Evolutionary conservation across 2,329 filamentous ascomycete genomes (phyloP).

Genomic region (Pezicula radicicola): DNA sequence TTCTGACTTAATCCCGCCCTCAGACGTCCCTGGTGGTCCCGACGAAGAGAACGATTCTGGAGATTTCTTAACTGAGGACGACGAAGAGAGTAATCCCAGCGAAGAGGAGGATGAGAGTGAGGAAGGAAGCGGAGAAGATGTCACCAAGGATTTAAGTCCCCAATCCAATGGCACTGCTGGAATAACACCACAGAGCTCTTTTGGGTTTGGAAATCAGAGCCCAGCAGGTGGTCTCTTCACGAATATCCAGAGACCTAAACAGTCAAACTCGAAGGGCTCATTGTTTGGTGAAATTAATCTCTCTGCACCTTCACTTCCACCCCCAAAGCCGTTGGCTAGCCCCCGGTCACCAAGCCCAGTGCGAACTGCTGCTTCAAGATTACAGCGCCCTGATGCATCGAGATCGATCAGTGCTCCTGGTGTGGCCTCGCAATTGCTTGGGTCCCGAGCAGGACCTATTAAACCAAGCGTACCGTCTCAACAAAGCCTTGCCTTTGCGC

Average conservation of each 20-base stretch:
- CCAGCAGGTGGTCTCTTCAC: slow-evolving; percentile 32
- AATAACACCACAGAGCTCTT: slow-evolving; percentile 57
- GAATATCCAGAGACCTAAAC: slow-evolving; percentile 43
- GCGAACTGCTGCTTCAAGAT: slow-evolving; percentile 49
- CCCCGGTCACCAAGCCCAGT: slow-evolving; percentile 73
- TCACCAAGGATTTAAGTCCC: slow-evolving; percentile 61
- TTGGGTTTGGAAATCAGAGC: slow-evolving; percentile 43
- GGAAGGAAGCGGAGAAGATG: slow-evolving; percentile 62
- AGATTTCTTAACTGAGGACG: slow-evolving; percentile 29
- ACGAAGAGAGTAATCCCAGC: slow-evolving; percentile 27
- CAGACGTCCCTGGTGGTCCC: slow-evolving; percentile 26
- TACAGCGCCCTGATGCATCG: slow-evolving; percentile 45
- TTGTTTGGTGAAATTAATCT: slow-evolving; percentile 54
- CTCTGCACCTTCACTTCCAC: slow-evolving; percentile 51
- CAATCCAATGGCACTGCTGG: slow-evolving; percentile 46
- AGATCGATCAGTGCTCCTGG: slow-evolving; percentile 60
- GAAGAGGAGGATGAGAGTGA: slow-evolving; percentile 38
- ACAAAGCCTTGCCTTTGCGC: slow-evolving; percentile 10
- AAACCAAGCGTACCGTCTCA: slow-evolving; percentile 43
- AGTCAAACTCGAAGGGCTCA: slow-evolving; percentile 34
- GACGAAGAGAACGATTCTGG: slow-evolving; percentile 26
- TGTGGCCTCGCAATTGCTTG: slow-evolving; percentile 52
- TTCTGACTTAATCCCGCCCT: slow-evolving; percentile 19
- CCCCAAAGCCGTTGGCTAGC: slow-evolving; percentile 46
- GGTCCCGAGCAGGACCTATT: slow-evolving; percentile 43